Base-by-base conservation (phyloP, 2,329 filamentous ascomycete species). In the Aspergillus hiratsukae region DNA sequence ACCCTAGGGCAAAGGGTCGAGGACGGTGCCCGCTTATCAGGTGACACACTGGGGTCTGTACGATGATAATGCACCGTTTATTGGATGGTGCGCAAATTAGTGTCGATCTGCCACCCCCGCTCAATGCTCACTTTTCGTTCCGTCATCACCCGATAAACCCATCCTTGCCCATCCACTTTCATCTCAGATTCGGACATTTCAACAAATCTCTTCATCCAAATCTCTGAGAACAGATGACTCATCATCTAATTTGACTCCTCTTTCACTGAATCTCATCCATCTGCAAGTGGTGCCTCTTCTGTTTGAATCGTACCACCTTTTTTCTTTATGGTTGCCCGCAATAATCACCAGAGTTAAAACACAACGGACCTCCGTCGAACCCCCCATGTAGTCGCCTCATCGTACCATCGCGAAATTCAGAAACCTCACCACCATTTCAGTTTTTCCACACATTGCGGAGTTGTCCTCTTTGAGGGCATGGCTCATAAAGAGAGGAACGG, bases 401-500 rank as follows among this genome's bases (percentile, higher is more conserved):
- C 41, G 21, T 19, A 45, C 23, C 21, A 45, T 46, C 43, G 43
- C 4, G 19, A 23, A 46, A 46, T 23, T 7, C 21, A 14, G 43
- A 3, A 46, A 25, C 23, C 43, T 17, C 43, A 23, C 14, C 21
- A 23, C 23, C 10, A 46, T 23, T 27, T 27, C 11, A 25, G 23
- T 10, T 23, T 14, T 46, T 46, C 57, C 55, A 62, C 57, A 58
- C 52, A 49, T 51, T 53, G 53, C 56, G 51, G 51, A 51, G 51
- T 56, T 53, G 55, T 59, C 57, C 60, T 64, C 64, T 66, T 62
- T 51, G 51, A 53, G 65, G 67, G 69, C 68, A 76, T 76, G 73
- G 74, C 72, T 57, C 64, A 72, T 58, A 61, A 64, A 56, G 72
- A 71, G 63, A 70, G 67, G 55, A 66, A 66, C 60, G 64, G 63